phyloP scores from a whole-genome alignment of 139 green algal species.

The Micractinium sp. region DNA sequence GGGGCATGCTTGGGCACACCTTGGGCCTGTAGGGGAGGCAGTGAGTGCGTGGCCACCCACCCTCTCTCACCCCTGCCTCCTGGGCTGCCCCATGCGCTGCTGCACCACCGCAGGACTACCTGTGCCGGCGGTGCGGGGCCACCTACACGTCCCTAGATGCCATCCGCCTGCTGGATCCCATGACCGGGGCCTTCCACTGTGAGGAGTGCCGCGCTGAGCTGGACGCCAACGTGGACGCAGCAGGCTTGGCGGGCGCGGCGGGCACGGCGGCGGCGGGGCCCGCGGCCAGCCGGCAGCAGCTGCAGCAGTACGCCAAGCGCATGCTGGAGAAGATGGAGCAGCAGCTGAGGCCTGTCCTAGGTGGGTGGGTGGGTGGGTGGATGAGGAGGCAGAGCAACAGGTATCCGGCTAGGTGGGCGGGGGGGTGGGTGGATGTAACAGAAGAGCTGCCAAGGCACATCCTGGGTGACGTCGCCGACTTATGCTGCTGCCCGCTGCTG shows the following conservation, averaged over 20 bases:
- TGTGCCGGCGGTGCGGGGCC: slow-evolving; percentile 42
- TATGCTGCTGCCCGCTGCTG: no score
- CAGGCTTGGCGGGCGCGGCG: not conserved
- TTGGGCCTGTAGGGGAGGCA: no score
- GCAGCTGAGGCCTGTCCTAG: slow-evolving; percentile 21
- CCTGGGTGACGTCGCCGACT: not conserved
- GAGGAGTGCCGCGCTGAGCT: slow-evolving; percentile 45
- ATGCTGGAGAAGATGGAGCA: slow-evolving; percentile 29
- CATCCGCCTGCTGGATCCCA: slow-evolving; percentile 35
- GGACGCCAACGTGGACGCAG: slow-evolving; percentile 25
- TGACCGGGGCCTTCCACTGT: slow-evolving; percentile 36
- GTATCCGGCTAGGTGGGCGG: no score
- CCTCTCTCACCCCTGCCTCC: no score
- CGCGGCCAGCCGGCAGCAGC: slow-evolving; percentile 9
- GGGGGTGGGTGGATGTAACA: no score
- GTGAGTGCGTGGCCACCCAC: no score
- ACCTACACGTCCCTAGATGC: slow-evolving; percentile 40
- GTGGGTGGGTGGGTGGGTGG: not conserved
- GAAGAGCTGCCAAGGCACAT: no score
- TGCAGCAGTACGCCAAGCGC: slow-evolving; percentile 26
- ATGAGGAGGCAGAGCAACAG: no score
- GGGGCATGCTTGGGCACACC: no score
- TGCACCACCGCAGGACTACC: slow-evolving; percentile 32
- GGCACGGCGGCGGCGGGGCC: not conserved
- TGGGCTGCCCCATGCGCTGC: not conserved